Base-by-base conservation (phyloP, 352 stramenopile species). In the Thalassiosira mediterranea region DNA sequence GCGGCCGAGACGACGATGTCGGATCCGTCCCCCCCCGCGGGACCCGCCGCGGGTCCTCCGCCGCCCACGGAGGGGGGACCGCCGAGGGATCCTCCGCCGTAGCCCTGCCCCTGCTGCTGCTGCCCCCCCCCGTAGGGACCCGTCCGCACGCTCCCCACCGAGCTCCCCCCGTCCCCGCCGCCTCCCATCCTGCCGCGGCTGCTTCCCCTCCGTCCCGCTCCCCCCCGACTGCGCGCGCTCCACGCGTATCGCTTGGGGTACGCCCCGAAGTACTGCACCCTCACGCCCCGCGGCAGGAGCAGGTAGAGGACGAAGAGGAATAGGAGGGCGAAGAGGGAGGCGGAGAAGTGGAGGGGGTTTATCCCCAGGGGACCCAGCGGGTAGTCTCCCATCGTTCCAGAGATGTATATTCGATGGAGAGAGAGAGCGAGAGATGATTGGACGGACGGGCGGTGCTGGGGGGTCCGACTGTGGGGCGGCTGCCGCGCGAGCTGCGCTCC, bases 161-260 rank as follows among this genome's bases (percentile, higher is more conserved):
- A 63, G 17, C 53, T 38, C 15, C 21, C 13, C 26, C 26, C n/a
- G 28, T n/a, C 23, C 17, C 53, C 17, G 11, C n/a, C 32, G 17
- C 17, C 40, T 3, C 2, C 40, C 37, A 46, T 46, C n/a, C 37
- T n/a, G 13, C 37, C 37, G 4, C 42, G 42, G 3, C 37, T 61
- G 44, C 46, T 66, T 46, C 66, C 71, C 62, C 70, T 23, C 32
- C 51, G 44, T 38, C 75, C 48, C 56, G 71, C 37, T 10, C 65
- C 61, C 53, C 53, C 32, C 7, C 63, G 63, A 21, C 40, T 72
- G 34, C 84, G 44, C 11, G 80, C 76, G 25, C 77, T 88, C 84
- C 84, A 90, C n/a, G 84, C 84, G 67, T 89, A 86, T 58, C 84
- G 66, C 60, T 86, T 87, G 1, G 84, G 84, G 61, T 90, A 90